Conservation (phyloP, 208 protist species). For the Leishmania guyanensis region DNA sequence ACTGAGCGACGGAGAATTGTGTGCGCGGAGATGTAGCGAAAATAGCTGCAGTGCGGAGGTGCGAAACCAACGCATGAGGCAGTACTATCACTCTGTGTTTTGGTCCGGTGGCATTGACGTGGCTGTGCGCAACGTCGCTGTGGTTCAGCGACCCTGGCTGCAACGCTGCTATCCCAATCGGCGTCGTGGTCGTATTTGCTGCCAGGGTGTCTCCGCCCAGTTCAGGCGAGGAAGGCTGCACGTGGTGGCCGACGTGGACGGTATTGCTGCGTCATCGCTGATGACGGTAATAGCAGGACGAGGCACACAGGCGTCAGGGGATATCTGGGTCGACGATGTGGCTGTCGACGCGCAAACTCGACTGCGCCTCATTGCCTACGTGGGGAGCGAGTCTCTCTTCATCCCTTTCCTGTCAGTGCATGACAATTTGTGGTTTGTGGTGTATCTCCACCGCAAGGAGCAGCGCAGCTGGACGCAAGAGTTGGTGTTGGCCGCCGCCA, state of each 20-base stretch:
- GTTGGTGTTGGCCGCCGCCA: slow-evolving; percentile 37
- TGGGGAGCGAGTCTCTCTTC: slow-evolving; percentile 30
- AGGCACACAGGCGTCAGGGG: slow-evolving; percentile 25
- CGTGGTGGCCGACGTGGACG: slow-evolving; percentile 44
- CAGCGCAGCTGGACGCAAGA: slow-evolving; percentile 33
- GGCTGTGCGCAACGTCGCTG: slow-evolving; percentile 38
- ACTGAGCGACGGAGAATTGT: slow-evolving; percentile 3
- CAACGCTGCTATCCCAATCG: slow-evolving; percentile 28
- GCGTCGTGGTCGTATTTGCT: slow-evolving; percentile 32
- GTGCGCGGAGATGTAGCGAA: not conserved
- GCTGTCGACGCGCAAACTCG: slow-evolving; percentile 5
- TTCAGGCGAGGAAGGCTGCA: slow-evolving; percentile 45
- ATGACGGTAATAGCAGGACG: slow-evolving; percentile 41
- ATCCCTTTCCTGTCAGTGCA: slow-evolving; percentile 54
- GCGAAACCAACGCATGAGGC: slow-evolving; percentile 14
- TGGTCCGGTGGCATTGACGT: slow-evolving; percentile 37
- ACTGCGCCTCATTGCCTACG: slow-evolving; percentile 14
- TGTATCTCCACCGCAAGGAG: slow-evolving; percentile 48
- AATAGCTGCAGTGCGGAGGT: not conserved
- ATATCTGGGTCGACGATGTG: slow-evolving; percentile 35
- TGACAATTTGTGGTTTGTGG: slow-evolving; percentile 57
- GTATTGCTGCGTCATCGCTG: slow-evolving; percentile 27
- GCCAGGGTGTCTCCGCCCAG: slow-evolving; percentile 43
- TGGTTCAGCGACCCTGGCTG: slow-evolving; percentile 32
- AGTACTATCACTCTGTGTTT: slow-evolving; percentile 42